These are phyloP conservation scores for Wallacemonas sp. DNA, from an alignment of 208 protist genomes.

Conservation along the genomic window DNA sequence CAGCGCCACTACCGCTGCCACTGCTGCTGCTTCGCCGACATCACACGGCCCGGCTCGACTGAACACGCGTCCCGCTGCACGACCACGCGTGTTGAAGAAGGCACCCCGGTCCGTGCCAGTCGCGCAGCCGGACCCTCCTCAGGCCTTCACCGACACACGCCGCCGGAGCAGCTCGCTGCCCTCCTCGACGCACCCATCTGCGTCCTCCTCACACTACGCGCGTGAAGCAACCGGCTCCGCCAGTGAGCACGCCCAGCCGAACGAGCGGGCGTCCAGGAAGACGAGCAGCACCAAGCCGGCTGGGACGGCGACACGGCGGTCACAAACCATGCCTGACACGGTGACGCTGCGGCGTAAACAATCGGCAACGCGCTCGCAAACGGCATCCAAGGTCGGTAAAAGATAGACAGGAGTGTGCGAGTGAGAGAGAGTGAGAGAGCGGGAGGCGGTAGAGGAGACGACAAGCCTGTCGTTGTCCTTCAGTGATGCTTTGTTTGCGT, in stretches of 20 bases:
- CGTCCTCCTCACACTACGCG: neutral
- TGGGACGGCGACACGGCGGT: too few relatives aligned
- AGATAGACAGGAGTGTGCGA: neutral
- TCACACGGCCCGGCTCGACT: neutral
- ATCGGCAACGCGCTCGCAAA: neutral
- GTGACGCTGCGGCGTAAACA: neutral
- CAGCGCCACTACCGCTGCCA: neutral
- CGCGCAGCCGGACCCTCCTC: neutral
- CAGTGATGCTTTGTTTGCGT: too few relatives aligned
- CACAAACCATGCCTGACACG: slow-evolving; percentile 3
- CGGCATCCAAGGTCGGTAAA: neutral
- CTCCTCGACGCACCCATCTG: neutral
- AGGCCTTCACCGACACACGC: neutral
- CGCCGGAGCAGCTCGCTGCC: neutral
- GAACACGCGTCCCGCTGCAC: neutral
- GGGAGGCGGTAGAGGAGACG: too few relatives aligned
- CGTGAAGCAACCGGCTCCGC: neutral
- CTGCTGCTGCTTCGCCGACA: neutral
- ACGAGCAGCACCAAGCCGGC: too few relatives aligned
- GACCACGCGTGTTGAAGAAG: neutral
- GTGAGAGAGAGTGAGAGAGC: too few relatives aligned
- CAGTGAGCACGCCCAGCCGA: too few relatives aligned
- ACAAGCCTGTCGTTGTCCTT: too few relatives aligned
- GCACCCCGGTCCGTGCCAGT: neutral
- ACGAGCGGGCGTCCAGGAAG: too few relatives aligned